Base-by-base conservation (phyloP, 495 filamentous ascomycete species). In the Neurospora sp. region DNA sequence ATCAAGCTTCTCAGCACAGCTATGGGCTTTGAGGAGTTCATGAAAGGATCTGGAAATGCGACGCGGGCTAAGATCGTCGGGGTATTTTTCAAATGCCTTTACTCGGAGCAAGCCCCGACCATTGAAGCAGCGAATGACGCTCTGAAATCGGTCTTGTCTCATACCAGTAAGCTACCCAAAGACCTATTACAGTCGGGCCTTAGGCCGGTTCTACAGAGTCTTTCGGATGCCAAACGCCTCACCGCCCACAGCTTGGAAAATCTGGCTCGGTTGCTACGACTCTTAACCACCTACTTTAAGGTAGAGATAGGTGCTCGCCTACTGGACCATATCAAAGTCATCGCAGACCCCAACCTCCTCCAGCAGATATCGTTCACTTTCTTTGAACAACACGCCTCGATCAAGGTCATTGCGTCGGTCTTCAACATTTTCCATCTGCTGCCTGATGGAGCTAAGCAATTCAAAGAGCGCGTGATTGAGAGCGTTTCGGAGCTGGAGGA, bases 221-320 rank as follows among this genome's bases (percentile, higher is more conserved):
- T 99, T 27, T 94, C 97, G 76, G 96, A 99, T 80, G 93, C 94
- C 1, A 93, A 94, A 80, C 89, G 95, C 69, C 81, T 99, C 59
- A 97, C 90, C 69, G 92, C 94, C 22, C 92, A 93, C 75, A 94
- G 94, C 3, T 85, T 99, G 38, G 94, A 98, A 75, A 96, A 97
- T 22, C 86, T 99, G 38, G 94, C 94, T 71, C 89, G 94, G 38
- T 86, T 99, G 5, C 82, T 99, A 72, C 92, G 93, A 38, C 86
- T 99, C 0, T 83, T 99, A 27, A 99, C 96, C 0, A 98, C 96
- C 69, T 98, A 98, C 79, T 99, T 99, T 85, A 99, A 99, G 82
- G 95, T 97, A 3, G 96, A 98, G 79, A 99, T 99, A 68, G 96
- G 96, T 7, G 88, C 93, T 41, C 87, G 94, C 59, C 82, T 99